phyloP scores from a whole-genome alignment of 1,139 yeast genomes.

The Blastobotrys illinoisensis region DNA sequence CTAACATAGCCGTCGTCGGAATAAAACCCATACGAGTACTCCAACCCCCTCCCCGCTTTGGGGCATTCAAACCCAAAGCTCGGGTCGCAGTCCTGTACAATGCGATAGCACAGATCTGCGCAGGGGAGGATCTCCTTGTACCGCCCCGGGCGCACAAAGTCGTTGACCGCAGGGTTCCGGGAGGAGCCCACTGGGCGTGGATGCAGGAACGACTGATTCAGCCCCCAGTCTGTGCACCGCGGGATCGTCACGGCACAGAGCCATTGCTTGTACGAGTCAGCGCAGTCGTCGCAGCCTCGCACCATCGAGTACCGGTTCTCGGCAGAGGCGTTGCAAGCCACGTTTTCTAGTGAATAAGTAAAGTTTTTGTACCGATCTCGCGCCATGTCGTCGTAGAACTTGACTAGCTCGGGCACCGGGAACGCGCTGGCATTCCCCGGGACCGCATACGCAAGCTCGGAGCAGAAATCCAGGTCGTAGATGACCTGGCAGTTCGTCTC shows the following conservation, averaged over 20 bases:
- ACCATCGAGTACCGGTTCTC: slow-evolving; percentile 72
- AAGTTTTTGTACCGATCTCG: slow-evolving; percentile 54
- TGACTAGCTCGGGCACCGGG: slow-evolving; percentile 33
- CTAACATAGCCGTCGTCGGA: slow-evolving; percentile 31
- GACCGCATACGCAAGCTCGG: slow-evolving; percentile 79
- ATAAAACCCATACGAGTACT: slow-evolving; percentile 26
- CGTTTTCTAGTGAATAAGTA: slow-evolving; percentile 66
- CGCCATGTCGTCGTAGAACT: slow-evolving; percentile 63
- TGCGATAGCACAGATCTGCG: slow-evolving; percentile 67
- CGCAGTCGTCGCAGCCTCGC: slow-evolving; percentile 67
- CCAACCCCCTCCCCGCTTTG: slow-evolving; percentile 18
- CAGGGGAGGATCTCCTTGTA: slow-evolving; percentile 88
- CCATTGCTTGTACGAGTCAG: slow-evolving; percentile 74
- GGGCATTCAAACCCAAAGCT: slow-evolving; percentile 76
- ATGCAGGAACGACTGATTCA: slow-evolving; percentile 43
- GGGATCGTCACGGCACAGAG: slow-evolving; percentile 89
- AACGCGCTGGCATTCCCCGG: slow-evolving; percentile 49
- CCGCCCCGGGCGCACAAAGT: slow-evolving; percentile 52
- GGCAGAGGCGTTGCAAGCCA: slow-evolving; percentile 68
- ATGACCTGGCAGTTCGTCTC: slow-evolving; percentile 60
- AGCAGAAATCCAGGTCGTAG: slow-evolving; percentile 70
- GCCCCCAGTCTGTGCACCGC: slow-evolving; percentile 57
- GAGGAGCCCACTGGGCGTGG: slow-evolving; percentile 48
- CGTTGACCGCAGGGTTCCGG: slow-evolving; percentile 56
- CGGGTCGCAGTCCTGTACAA: slow-evolving; percentile 82